Conservation (phyloP, 2,329 filamentous ascomycete genomes). For the Xylariaceae sp. region DNA sequence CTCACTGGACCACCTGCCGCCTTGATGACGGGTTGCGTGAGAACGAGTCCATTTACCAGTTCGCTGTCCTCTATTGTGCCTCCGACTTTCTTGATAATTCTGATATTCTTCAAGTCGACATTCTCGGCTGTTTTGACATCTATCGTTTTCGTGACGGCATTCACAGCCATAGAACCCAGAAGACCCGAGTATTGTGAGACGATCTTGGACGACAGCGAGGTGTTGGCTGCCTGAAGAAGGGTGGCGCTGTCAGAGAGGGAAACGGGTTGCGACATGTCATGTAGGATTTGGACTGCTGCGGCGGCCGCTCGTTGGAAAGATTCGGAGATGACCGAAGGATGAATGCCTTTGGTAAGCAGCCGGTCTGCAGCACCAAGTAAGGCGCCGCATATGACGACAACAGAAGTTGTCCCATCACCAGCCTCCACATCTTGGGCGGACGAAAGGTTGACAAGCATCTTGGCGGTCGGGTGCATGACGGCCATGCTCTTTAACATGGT, state of each 20-base stretch:
- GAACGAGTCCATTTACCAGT: slow-evolving; percentile 88
- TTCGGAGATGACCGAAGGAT: slow-evolving; percentile 96
- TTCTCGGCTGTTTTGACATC: slow-evolving; percentile 94
- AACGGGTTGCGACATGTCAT: slow-evolving; percentile 94
- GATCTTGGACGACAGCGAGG: slow-evolving; percentile 96
- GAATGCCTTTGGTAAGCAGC: slow-evolving; percentile 86
- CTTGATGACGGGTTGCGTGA: slow-evolving; percentile 92
- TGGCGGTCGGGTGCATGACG: slow-evolving; percentile 98
- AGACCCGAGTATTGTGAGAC: slow-evolving; percentile 95
- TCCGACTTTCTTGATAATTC: slow-evolving; percentile 95
- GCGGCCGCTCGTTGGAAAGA: slow-evolving; percentile 92
- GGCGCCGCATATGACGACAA: slow-evolving; percentile 96
- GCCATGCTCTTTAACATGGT: slow-evolving; percentile 99
- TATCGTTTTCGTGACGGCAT: slow-evolving; percentile 92
- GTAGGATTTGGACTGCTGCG: slow-evolving; percentile 82
- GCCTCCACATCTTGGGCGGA: slow-evolving; percentile 98
- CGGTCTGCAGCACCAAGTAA: slow-evolving; percentile 90
- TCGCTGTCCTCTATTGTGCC: slow-evolving; percentile 98
- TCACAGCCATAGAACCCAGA: slow-evolving; percentile 95
- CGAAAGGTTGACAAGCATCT: slow-evolving; percentile 97
- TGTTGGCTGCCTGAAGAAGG: slow-evolving; percentile 93
- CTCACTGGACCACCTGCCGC: slow-evolving; percentile 82
- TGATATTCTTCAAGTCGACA: slow-evolving; percentile 92
- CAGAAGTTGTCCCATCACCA: slow-evolving; percentile 95
- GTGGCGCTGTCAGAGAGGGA: slow-evolving; percentile 81